phyloP scores from a whole-genome alignment of 768 basidiomycete genomes.

The Suillus subalutaceus region DNA sequence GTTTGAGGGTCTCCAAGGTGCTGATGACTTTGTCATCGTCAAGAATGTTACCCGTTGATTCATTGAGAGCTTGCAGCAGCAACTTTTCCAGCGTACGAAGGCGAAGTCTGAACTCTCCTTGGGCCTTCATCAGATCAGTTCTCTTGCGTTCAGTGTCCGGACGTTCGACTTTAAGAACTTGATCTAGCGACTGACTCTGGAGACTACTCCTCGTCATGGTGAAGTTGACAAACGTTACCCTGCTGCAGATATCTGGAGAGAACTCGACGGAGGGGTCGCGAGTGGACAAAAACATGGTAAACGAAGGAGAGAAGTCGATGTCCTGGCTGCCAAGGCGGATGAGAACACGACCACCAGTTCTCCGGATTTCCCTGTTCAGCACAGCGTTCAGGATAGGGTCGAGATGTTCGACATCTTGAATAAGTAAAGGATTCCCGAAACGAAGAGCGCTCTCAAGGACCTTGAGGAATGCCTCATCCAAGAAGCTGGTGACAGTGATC shows the following conservation, averaged over 20 bases:
- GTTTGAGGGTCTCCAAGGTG: constrained; percentile 93
- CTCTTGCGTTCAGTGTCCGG: constrained; percentile 96
- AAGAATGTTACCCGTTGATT: constrained; percentile 94
- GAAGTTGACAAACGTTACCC: constrained; percentile 94
- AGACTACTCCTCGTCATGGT: constrained; percentile 99
- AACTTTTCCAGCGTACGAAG: constrained; percentile 92
- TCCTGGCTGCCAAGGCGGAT: constrained; percentile 97
- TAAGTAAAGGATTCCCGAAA: constrained; percentile 95
- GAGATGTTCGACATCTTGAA: constrained; percentile 96
- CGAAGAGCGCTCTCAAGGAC: constrained; percentile 98
- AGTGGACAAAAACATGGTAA: constrained; percentile 99
- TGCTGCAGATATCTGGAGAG: constrained; percentile 97
- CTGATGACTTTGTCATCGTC: constrained; percentile 99
- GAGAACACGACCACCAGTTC: constrained; percentile 95
- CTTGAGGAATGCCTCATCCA: constrained; percentile 98
- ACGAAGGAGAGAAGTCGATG: constrained; percentile 99
- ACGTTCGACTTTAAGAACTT: constrained; percentile 95
- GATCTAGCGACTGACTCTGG: constrained; percentile 96
- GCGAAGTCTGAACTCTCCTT: constrained; percentile 95
- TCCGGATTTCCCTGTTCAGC: constrained; percentile 92
- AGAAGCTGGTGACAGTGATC: constrained; percentile 97
- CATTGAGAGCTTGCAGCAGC: constrained; percentile 92
- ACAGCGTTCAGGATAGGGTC: constrained; percentile 98
- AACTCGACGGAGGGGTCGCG: constrained; percentile 97
- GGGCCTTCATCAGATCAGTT: constrained; percentile 96